Base-by-base conservation (phyloP, 345 rosid genomes). In the Lumnitzera littorea region DNA sequence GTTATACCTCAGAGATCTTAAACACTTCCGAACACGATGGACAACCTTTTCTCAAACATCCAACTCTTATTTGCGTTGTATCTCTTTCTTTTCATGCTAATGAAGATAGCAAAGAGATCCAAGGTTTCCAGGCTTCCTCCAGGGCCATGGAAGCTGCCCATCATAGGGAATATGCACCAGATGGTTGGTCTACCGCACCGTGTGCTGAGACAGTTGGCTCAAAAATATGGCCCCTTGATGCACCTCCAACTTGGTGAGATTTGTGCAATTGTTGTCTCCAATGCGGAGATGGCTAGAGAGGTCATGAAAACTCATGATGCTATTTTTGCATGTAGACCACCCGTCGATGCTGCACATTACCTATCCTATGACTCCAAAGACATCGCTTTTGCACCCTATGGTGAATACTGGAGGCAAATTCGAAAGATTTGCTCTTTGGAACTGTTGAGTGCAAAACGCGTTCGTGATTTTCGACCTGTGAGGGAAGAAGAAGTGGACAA, bases 121-220 rank as follows among this genome's bases (percentile, higher is more conserved):
- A 60, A 13, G 24, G 2, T 7, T 31, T 15, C 43, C 13, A 53
- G 56, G 9, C 61, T 64, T 11, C 77, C 75, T 5, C 77, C 80
- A 7, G 80, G 78, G 10, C 83, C 80, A 27, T 43, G 60, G 70
- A 70, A 65, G 50, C 50, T 75, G 5, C 80, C 80, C 20, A 0
- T 79, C 9, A 47, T 75, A 4, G 83, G 83, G 11, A 79, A 72
- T 53, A 3, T 73, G 31, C 80, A 68, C 57, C 57, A 16, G 3
- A 24, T 68, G 13, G 3, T 54, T 17, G 57, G 61, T 2, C 23
- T 58, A 1, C 73, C 65, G 0, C 74, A 70, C 41, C 64, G 11
- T 1, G 8, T 15, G 3, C 31, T 70, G 15, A 54, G 58, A 60
- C 56, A 55, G 12, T 60, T 65, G 54, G 57, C 74, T 46, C 27